phyloP scores from a whole-genome alignment of 2,329 filamentous ascomycete species.

The Zopfia rhizophila region DNA sequence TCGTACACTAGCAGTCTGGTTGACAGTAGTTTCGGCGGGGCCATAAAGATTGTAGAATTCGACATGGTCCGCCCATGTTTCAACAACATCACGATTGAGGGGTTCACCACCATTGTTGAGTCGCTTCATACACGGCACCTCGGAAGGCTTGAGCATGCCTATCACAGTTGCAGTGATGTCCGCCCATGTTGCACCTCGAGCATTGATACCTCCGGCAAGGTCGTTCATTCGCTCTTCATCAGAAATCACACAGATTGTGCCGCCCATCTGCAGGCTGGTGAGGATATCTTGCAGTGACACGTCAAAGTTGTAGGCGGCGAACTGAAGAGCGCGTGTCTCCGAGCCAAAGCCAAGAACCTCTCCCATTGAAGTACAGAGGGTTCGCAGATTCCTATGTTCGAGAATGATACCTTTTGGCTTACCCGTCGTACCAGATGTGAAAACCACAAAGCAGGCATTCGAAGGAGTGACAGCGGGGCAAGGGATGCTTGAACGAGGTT shows the following conservation, averaged over 20 bases:
- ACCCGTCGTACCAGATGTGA: slow-evolving; percentile 28
- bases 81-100: slow-evolving; percentile 20
- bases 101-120: slow-evolving; percentile 28
- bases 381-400: slow-evolving; percentile 32
- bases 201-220: slow-evolving; percentile 52
- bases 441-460: slow-evolving; percentile 62
- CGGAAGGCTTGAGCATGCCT: slow-evolving; percentile 33
- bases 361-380: slow-evolving; percentile 12
- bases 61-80: slow-evolving; percentile 48
- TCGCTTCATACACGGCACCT: slow-evolving; percentile 21
- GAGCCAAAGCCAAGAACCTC: slow-evolving; percentile 17
- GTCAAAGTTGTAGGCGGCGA: slow-evolving; percentile 61
- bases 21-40: slow-evolving; percentile 50
- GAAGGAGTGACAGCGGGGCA: slow-evolving; percentile 36
- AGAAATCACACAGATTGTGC: slow-evolving; percentile 63
- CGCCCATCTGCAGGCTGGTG: slow-evolving; percentile 58
- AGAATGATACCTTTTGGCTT: slow-evolving; percentile 22
- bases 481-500: not conserved
- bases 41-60: slow-evolving; percentile 54
- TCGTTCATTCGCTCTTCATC: slow-evolving; percentile 62
- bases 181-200: slow-evolving; percentile 32
- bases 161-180: slow-evolving; percentile 46
- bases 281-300: slow-evolving; percentile 64
- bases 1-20: slow-evolving; percentile 39
- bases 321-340: slow-evolving; percentile 38